These are phyloP conservation scores for Knoxdaviesia proteae DNA, from an alignment of 2,329 filamentous ascomycete species.

Conservation along the genomic window DNA sequence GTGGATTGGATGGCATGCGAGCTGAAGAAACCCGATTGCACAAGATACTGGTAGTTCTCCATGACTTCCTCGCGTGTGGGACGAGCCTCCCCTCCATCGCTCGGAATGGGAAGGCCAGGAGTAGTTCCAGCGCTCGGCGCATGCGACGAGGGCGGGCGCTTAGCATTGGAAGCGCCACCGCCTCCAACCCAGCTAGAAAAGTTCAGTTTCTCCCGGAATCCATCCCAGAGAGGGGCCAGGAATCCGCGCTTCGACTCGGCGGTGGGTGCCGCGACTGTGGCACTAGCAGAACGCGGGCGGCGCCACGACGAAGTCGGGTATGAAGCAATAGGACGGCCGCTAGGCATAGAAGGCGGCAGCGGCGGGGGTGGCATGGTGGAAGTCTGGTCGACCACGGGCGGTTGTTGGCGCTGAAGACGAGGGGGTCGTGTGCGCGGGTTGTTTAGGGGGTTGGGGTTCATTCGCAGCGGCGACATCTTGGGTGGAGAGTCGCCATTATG, in stretches of 20 bases:
- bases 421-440: too few species aligned
- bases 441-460: too few species aligned
- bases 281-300: neutral
- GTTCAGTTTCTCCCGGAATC: slow-evolving; percentile 9
- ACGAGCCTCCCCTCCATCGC: neutral
- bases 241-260: slow-evolving; percentile 5
- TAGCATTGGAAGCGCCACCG: too few species aligned
- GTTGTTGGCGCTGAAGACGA: too few species aligned
- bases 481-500: neutral
- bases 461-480: too few species aligned
- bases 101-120: neutral
- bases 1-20: slow-evolving; percentile 36
- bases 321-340: neutral
- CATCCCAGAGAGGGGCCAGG: slow-evolving; percentile 10
- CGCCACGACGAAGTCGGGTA: neutral
- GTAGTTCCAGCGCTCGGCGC: neutral
- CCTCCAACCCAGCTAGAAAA: slow-evolving; percentile 2
- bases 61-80: slow-evolving; percentile 26
- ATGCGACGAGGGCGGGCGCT: too few species aligned
- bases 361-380: neutral
- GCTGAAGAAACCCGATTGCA: slow-evolving; percentile 36
- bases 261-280: slow-evolving; percentile 4
- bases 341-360: slow-evolving; percentile 1
- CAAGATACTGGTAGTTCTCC: slow-evolving; percentile 33
- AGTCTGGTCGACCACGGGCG: too few species aligned